These are phyloP conservation scores for Coniophora puteana DNA, from an alignment of 1,284 basidiomycete species.

Conservation along the genomic window DNA sequence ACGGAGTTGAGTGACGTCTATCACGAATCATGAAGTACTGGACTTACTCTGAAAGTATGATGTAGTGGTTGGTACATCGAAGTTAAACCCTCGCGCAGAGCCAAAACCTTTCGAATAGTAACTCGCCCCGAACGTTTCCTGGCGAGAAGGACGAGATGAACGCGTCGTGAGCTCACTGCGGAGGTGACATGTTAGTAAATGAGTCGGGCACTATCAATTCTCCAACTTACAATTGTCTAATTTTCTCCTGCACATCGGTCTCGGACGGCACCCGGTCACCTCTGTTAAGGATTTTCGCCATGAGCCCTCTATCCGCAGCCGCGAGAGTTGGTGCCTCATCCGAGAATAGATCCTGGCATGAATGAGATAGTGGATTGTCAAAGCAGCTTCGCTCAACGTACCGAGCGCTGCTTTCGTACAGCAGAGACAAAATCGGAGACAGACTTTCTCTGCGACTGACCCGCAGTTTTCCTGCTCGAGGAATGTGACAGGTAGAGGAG, in stretches of 20 bases:
- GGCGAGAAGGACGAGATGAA: too few species aligned
- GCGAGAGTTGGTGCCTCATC: conserved; percentile 28
- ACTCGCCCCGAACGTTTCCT: too few species aligned
- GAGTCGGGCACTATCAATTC: too few species aligned
- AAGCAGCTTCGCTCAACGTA: conserved; percentile 19
- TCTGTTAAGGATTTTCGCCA: conserved; percentile 7
- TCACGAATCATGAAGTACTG: too few species aligned
- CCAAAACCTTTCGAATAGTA: too few species aligned
- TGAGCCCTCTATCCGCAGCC: conserved; percentile 10
- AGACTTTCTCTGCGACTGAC: conserved; percentile 38
- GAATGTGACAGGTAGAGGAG: conserved; percentile 65
- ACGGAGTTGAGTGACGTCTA: too few species aligned
- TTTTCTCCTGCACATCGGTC: conserved; percentile 34
- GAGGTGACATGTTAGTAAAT: too few species aligned
- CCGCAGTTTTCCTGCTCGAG: conserved; percentile 47
- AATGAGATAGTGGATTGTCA: conserved; percentile 4
- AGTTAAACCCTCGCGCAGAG: too few species aligned
- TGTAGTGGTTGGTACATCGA: too few species aligned
- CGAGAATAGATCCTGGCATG: conserved; percentile 32
- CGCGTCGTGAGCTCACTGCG: too few species aligned
- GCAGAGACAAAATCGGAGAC: conserved; percentile 47
- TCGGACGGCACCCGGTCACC: conserved; percentile 29
- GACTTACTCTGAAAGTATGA: too few species aligned
- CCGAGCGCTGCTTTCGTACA: conserved; percentile 33
- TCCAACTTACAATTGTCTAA: conserved; percentile 50